These are phyloP conservation scores for Wickerhamomyces subpelliculosus DNA, from an alignment of 805 yeast genomes.

Conservation along the genomic window DNA sequence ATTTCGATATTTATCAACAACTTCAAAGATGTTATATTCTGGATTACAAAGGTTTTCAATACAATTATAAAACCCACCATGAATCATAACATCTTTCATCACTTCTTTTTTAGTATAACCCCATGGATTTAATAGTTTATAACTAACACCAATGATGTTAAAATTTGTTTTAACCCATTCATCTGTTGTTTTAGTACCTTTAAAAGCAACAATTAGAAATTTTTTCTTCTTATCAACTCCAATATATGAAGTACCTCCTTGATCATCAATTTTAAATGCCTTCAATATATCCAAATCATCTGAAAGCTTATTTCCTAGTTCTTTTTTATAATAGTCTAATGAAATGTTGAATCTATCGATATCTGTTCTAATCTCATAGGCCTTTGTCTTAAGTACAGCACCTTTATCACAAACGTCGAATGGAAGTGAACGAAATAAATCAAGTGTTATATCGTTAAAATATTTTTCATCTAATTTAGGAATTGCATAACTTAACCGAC, in stretches of 20 bases:
- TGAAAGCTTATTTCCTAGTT: neutral
- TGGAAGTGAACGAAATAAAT: neutral
- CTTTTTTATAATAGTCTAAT: neutral
- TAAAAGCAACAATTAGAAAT: neutral
- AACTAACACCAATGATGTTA: neutral
- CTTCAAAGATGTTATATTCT: constrained; percentile 20
- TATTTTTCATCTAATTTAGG: neutral
- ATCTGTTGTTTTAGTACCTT: neutral
- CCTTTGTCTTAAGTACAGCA: no score
- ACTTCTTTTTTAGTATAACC: neutral
- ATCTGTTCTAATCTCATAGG: no score
- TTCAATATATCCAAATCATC: neutral
- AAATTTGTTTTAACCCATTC: constrained; percentile 1
- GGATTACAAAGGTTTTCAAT: neutral
- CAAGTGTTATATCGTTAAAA: neutral
- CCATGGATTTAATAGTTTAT: neutral
- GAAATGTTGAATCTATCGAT: neutral
- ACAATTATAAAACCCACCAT: neutral
- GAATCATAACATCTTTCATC: neutral
- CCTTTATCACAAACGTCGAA: no score
- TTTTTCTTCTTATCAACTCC: neutral
- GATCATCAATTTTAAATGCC: neutral
- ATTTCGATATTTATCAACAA: constrained; percentile 28
- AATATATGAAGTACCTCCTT: neutral
- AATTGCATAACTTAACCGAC: neutral